Evolutionary conservation across 2,329 filamentous ascomycete species (phyloP), one percentile per base, ranked within the genome.

Genomic region (Helminthosporium solani): DNA sequence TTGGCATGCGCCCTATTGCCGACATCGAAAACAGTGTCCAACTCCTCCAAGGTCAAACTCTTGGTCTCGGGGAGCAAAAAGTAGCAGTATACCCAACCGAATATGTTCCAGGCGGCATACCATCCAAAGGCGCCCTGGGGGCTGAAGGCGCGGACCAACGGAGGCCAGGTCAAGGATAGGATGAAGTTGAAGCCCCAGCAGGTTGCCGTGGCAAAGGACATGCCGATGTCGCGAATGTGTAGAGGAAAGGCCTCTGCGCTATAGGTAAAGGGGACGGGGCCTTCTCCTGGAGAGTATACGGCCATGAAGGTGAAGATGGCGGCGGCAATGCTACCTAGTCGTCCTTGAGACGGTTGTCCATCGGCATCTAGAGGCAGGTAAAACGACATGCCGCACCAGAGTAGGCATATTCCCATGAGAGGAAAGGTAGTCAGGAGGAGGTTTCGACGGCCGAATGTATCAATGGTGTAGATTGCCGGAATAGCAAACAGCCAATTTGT

Each of bases 131-230:
- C 78, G 2, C 78, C 78, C 31, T 76, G 73, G 0, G 72, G 64
- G 0, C 70, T 74, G 54, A 79, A 78, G 0, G 72, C 70, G 2
- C 62, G 58, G 3, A 68, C 61, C 19, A 80, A 52, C 1, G 70
- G 71, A 2, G 78, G 78, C 76, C 77, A 80, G 3, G 76, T 78
- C 31, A 79, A 72, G 2, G 70, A 70, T 1, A 79, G 61, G 3
- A 76, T 54, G 47, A 74, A 75, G 58, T 81, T 81, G 69, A 80
- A 80, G 47, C 77, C 75, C 77, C 78, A 80, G 3, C 73, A 77
- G 45, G 78, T 81, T 0, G 77, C 75, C 0, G 77, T 1, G 74
- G 77, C 44, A 9, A 60, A 44, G 3, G 52, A 55, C 62, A 66
- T 65, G 6, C 63, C 63, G n/a, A 61, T 44, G 16, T 68, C 67